These are phyloP conservation scores for Eragrostis tef DNA, from an alignment of 202 grass and related monocot species.

Conservation along the genomic window DNA sequence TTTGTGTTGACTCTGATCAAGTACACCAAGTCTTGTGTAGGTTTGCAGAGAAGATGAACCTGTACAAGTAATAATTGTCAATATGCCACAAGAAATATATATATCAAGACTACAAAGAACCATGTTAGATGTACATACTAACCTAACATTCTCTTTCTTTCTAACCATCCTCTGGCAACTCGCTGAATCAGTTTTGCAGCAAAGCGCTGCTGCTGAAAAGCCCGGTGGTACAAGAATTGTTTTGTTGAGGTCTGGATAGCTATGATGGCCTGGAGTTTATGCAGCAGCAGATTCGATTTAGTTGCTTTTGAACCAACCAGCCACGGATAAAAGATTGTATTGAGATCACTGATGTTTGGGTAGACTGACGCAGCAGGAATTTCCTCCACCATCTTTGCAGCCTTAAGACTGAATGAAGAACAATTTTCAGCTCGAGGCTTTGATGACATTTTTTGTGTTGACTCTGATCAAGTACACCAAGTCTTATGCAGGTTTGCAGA, in stretches of 20 bases:
- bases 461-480: conserved; percentile 29
- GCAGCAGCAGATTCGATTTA: conserved; percentile 27
- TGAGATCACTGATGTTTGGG: conserved; percentile 46
- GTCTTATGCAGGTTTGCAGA: conserved; percentile 29
- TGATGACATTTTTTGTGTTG: conserved; percentile 32
- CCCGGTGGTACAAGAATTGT: conserved; percentile 36
- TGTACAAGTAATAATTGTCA: conserved; percentile 33
- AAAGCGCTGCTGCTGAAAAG: conserved; percentile 28
- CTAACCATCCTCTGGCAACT: conserved; percentile 54
- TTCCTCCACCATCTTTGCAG: conserved; percentile 66
- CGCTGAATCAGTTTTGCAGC: conserved; percentile 54
- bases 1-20: conserved; percentile 26
- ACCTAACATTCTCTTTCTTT: conserved; percentile 66
- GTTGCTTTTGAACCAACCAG: conserved; percentile 47
- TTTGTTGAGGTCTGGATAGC: conserved; percentile 47
- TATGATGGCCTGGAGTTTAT: no score
- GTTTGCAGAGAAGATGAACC: conserved; percentile 54
- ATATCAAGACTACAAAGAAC: not conserved
- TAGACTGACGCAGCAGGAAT: conserved; percentile 40
- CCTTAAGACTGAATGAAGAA: conserved; percentile 50
- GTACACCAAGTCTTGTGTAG: conserved; percentile 29
- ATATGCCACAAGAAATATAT: not conserved
- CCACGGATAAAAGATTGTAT: conserved; percentile 63
- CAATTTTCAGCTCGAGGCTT: conserved; percentile 54
- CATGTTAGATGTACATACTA: conserved; percentile 33